These are phyloP conservation scores for Isoetes taiwanensis DNA, from an alignment of 75 land plant genomes.

Conservation along the genomic window DNA sequence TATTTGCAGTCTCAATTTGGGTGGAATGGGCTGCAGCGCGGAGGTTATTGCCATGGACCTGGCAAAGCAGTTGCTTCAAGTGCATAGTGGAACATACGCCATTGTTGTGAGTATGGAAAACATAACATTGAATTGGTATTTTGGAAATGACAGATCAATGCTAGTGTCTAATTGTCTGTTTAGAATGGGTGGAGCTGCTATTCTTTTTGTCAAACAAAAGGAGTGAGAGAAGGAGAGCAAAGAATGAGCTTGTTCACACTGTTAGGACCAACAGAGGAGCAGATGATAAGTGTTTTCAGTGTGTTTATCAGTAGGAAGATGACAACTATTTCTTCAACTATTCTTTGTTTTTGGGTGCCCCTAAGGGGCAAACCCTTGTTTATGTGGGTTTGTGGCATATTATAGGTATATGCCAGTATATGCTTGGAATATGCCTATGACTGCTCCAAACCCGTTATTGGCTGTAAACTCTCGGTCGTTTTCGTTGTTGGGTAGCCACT, in stretches of 20 bases:
- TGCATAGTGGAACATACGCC: constrained; percentile 23
- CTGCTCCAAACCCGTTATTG: too few relatives aligned
- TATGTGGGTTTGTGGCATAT: too few relatives aligned
- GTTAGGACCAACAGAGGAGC: constrained; percentile 88
- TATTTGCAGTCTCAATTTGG: constrained; percentile 36
- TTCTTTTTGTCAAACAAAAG: constrained; percentile 38
- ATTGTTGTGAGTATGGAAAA: constrained; percentile 46
- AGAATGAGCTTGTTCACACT: constrained; percentile 64
- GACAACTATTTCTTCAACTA: too few relatives aligned
- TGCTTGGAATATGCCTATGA: too few relatives aligned
- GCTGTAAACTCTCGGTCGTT: too few relatives aligned
- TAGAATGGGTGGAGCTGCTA: constrained; percentile 48
- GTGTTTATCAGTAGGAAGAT: constrained; percentile 19
- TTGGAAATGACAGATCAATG: constrained; percentile 30
- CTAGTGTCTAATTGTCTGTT: constrained; percentile 55
- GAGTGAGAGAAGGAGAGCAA: constrained; percentile 44
- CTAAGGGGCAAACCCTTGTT: too few relatives aligned
- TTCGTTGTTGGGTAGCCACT: too few relatives aligned
- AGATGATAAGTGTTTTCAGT: constrained; percentile 43
- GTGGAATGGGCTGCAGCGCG: constrained; percentile 74
- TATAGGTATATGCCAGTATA: too few relatives aligned
- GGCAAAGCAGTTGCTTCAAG: constrained; percentile 34
- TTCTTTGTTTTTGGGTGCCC: too few relatives aligned
- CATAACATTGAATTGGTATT: constrained; percentile 21
- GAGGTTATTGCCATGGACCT: constrained; percentile 33